Evolutionary conservation across 495 filamentous ascomycete species (phyloP).

Genomic region (Penicillium simplicissimum): DNA sequence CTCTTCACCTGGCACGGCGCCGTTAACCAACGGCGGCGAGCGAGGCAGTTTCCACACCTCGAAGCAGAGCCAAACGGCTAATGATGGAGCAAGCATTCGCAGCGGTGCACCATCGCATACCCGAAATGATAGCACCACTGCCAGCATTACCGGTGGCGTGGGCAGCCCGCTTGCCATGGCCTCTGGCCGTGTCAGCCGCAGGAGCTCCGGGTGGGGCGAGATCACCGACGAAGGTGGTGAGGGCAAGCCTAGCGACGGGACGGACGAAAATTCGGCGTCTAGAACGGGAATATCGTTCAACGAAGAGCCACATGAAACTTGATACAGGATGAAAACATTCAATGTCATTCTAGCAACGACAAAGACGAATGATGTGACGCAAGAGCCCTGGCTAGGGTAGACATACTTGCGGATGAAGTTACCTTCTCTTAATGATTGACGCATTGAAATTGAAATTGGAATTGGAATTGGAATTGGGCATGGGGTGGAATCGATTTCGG

Average conservation of each 20-base stretch:
- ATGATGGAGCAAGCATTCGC: slow-evolving; percentile 76
- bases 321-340: slow-evolving; percentile 8
- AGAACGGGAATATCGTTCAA: slow-evolving; percentile 12
- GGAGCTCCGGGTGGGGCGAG: slow-evolving; percentile 65
- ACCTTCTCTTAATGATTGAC: slow-evolving; percentile 26
- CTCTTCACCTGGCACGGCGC: slow-evolving; percentile 70
- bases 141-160: slow-evolving; percentile 64
- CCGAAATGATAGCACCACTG: slow-evolving; percentile 77
- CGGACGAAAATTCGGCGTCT: slow-evolving; percentile 27
- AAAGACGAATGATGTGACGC: slow-evolving; percentile 23
- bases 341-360: background rate
- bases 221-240: slow-evolving; percentile 44
- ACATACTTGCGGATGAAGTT: slow-evolving; percentile 14
- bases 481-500: slow-evolving; percentile 18
- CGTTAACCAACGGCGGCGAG: slow-evolving; percentile 60
- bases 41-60: slow-evolving; percentile 77
- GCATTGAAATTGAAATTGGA: slow-evolving; percentile 23
- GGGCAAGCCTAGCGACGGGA: slow-evolving; percentile 6
- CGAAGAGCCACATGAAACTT: slow-evolving; percentile 17
- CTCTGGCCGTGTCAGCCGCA: slow-evolving; percentile 55
- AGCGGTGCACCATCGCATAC: slow-evolving; percentile 76
- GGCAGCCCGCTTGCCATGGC: slow-evolving; percentile 58
- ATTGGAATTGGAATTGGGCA: slow-evolving; percentile 15
- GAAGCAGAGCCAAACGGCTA: slow-evolving; percentile 58
- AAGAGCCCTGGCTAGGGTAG: slow-evolving; percentile 7